Base-by-base conservation (phyloP, 2,329 filamentous ascomycete genomes). In the Xylariales sp. region DNA sequence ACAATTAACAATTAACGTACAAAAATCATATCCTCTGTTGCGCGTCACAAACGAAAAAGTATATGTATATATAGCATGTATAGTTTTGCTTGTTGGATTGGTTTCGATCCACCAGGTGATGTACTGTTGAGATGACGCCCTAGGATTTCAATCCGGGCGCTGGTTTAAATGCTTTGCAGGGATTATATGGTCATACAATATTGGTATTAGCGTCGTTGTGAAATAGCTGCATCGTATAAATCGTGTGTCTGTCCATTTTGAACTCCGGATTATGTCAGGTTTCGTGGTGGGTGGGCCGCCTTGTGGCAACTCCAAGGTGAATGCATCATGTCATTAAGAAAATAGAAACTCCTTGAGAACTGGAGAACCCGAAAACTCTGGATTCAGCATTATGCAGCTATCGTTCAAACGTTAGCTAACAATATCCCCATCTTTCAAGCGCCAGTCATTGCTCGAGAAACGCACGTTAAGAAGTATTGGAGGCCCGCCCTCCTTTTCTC, bases 301-400 rank as follows among this genome's bases (percentile, higher is more conserved):
- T 36, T 18, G 28, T 58, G 28, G 41, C n/a, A 46, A 41, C 9
- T 39, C 45, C 28, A 16, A 43, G 64, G n/a, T 32, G n/a, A 52
- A 55, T 30, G 18, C 58, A 3, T 49, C 39, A 53, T 16, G 9
- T 53, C 45, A 34, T 84, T 74, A 88, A 60, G 84, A 84, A 78
- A 97, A 96, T 58, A 97, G 85, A 77, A 97, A 97, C 65, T 97
- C 93, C 78, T 96, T 97, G 50, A 97, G 84, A 1, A 97, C 89
- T 0, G 94, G 93, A n/a, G 93, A 96, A 10, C 92, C 92, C 41
- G 94, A 93, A 77, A 97, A 97, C 79, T 97, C 94, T 0, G 95
- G 95, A 79, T 97, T 97, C 36, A 97, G 82, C 72, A 98, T 82
- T 69, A 97, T 90, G 81, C 94, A 97, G 78, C 93, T 97, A 76